Conservation (phyloP, 2,329 filamentous ascomycete genomes). For the Zymoseptoria ardabiliae region DNA sequence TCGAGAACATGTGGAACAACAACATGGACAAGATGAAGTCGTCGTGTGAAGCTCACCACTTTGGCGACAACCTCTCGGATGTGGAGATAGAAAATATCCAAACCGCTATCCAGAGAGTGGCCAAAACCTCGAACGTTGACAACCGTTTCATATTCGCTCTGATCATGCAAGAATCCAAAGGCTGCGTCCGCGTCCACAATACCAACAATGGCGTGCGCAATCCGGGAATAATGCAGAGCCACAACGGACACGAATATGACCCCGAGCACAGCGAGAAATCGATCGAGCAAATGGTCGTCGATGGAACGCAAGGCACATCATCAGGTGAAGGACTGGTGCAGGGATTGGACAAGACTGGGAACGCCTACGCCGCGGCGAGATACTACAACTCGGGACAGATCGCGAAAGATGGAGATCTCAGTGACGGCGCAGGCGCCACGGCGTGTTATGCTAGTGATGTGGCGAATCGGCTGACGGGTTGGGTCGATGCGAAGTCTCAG, state of each 20-base stretch:
- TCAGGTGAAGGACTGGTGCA: conserved; percentile 38
- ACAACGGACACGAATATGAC: conserved; percentile 30
- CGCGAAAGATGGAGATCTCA: conserved; percentile 1
- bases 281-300: conserved; percentile 31
- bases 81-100: conserved; percentile 34
- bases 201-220: conserved; percentile 35
- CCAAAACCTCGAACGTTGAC: conserved; percentile 31
- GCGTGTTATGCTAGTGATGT: conserved; percentile 47
- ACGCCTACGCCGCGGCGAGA: conserved; percentile 38
- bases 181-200: conserved; percentile 37
- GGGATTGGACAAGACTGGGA: conserved; percentile 28
- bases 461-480: conserved; percentile 42
- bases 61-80: conserved; percentile 10
- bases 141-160: conserved; percentile 38
- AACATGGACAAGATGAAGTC: conserved; percentile 4
- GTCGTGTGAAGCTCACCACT: conserved; percentile 5
- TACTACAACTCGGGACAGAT: conserved; percentile 34
- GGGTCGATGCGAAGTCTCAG: neutral
- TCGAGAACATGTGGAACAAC: conserved; percentile 27
- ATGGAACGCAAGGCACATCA: conserved; percentile 38
- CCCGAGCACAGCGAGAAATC: conserved; percentile 18
- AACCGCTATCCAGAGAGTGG: conserved; percentile 30
- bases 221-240: conserved; percentile 42
- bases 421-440: conserved; percentile 40
- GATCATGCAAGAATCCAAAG: conserved; percentile 40